phyloP scores from a whole-genome alignment of 2,329 filamentous ascomycete genomes.

The Sarocladiaceae sp. region DNA sequence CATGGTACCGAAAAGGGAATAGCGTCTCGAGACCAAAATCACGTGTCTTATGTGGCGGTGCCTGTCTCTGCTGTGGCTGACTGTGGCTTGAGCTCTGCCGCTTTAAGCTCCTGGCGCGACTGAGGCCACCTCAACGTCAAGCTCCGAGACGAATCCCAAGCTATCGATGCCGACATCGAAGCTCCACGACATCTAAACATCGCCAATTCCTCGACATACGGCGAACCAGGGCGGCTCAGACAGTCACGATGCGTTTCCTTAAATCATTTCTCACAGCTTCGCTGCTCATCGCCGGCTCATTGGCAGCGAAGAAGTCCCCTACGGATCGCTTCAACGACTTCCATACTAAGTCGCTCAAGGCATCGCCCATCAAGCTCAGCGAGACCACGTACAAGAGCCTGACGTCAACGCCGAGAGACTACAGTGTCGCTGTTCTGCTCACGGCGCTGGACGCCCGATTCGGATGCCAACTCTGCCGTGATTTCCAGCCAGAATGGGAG shows the following conservation, averaged over 20 bases:
- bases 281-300: constrained; percentile 52
- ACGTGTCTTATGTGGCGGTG: constrained; percentile 1
- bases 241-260: constrained; percentile 60
- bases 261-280: constrained; percentile 56
- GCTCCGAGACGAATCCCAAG: constrained; percentile 5
- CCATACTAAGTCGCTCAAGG: constrained; percentile 59
- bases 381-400: constrained; percentile 70
- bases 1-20: constrained; percentile 7
- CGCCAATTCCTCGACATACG: constrained; percentile 11
- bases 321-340: constrained; percentile 64
- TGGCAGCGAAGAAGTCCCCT: constrained; percentile 59
- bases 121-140: constrained; percentile 30
- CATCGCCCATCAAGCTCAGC: constrained; percentile 68
- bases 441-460: constrained; percentile 81
- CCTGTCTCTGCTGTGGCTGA: constrained; percentile 7
- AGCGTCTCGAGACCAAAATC: background rate
- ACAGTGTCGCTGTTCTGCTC: constrained; percentile 73
- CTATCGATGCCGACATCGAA: constrained; percentile 5
- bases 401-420: constrained; percentile 73
- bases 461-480: constrained; percentile 77
- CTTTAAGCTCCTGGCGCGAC: background rate
- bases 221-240: constrained; percentile 7
- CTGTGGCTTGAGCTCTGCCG: constrained; percentile 3
- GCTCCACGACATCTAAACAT: background rate
- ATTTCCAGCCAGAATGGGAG: constrained; percentile 94